phyloP scores from a whole-genome alignment of 805 yeast genomes.

The Cyberlindnera maritima region DNA sequence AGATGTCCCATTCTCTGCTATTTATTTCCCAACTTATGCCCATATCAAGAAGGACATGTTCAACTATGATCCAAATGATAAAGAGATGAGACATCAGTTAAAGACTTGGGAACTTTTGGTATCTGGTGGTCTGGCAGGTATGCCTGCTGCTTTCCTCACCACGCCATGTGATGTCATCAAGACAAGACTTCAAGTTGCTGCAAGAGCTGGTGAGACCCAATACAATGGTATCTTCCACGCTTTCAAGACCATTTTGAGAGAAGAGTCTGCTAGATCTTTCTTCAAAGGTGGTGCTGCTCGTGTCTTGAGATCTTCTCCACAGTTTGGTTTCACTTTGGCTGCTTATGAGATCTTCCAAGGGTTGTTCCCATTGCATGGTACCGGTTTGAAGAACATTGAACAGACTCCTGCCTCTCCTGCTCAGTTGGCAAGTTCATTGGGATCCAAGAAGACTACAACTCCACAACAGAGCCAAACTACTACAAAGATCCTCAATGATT shows the following conservation, averaged over 20 bases:
- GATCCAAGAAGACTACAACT: constrained; percentile 1
- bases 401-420: constrained; percentile 22
- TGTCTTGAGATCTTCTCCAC: constrained; percentile 93
- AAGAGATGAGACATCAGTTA: constrained; percentile 54
- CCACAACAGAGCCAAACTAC: constrained; percentile 7
- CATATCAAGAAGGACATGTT: constrained; percentile 82
- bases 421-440: constrained; percentile 11
- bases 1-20: constrained; percentile 96
- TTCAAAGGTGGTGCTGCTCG: constrained; percentile 97
- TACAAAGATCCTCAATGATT: constrained; percentile 21
- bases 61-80: constrained; percentile 71
- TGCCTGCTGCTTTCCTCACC: constrained; percentile 95
- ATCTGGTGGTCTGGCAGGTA: constrained; percentile 95
- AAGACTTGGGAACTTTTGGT: constrained; percentile 80
- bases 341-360: constrained; percentile 89
- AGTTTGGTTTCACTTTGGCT: constrained; percentile 97
- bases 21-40: constrained; percentile 95
- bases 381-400: constrained; percentile 23
- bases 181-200: constrained; percentile 87
- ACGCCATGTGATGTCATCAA: constrained; percentile 97
- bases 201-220: constrained; percentile 70
- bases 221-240: constrained; percentile 82
- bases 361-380: constrained; percentile 57
- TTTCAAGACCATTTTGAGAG: constrained; percentile 64
- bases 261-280: constrained; percentile 83